Percentiles rank a stretch among this genome's conserved stretches.
These are phyloP conservation scores for Alternaria sp. DNA, from an alignment of 2,329 filamentous ascomycete species.

Conservation along the genomic window DNA sequence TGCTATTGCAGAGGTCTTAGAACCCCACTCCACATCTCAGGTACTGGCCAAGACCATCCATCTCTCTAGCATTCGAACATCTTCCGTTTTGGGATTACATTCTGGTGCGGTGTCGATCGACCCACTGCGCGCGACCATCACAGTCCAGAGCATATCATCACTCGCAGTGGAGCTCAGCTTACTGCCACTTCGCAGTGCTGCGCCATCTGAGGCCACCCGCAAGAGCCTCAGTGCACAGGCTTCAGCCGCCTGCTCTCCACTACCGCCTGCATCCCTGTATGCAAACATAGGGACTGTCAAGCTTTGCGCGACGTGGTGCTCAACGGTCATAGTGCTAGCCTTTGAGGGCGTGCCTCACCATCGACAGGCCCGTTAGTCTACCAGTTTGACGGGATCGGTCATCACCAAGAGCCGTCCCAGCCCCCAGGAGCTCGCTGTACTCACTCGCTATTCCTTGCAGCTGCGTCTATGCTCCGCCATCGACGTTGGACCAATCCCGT, in stretches of 20 bases:
- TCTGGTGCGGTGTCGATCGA: conserved; percentile 33
- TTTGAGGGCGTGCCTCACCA: conserved; percentile 40
- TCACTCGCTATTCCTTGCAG: conserved; percentile 40
- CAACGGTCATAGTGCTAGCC: conserved; percentile 42
- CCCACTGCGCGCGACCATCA: conserved; percentile 29
- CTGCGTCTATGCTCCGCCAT: conserved; percentile 30
- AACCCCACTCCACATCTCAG: conserved; percentile 34
- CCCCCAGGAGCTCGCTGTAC: conserved; percentile 34
- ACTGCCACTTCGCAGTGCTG: conserved; percentile 36
- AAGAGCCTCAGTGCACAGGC: conserved; percentile 42
- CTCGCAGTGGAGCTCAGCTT: conserved; percentile 43
- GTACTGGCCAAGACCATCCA: conserved; percentile 32
- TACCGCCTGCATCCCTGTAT: conserved; percentile 30
- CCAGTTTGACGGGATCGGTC: conserved; percentile 45
- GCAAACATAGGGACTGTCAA: conserved; percentile 34
- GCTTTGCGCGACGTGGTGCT: conserved; percentile 46
- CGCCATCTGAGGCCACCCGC: conserved; percentile 39
- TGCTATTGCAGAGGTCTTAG: conserved; percentile 44
- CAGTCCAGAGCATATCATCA: conserved; percentile 24
- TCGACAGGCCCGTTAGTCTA: conserved; percentile 42
- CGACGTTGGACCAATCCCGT: conserved; percentile 34
- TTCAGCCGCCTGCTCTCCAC: conserved; percentile 29
- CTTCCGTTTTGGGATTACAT: conserved; percentile 32
- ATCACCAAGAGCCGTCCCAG: conserved; percentile 44
- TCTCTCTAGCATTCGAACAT: conserved; percentile 29